Conservation (phyloP, 2,329 filamentous ascomycete genomes). For the Ophiostoma sp. region DNA sequence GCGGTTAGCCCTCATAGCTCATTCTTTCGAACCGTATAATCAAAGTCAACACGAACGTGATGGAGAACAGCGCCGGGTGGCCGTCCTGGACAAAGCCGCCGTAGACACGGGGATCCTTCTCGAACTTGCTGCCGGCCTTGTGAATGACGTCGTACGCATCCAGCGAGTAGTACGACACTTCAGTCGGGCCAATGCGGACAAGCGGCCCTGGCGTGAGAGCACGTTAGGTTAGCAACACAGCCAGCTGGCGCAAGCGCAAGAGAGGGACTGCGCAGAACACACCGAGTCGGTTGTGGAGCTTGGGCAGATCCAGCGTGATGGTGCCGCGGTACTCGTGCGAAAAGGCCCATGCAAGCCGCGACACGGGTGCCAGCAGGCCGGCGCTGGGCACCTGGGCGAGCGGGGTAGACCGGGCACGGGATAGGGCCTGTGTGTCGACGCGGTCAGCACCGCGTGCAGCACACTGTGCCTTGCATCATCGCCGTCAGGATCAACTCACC, state of each 20-base stretch:
- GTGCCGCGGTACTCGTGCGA: constrained; percentile 18
- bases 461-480: neutral
- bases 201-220: neutral
- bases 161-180: constrained; percentile 22
- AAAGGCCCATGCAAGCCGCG: constrained; percentile 21
- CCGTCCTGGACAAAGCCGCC: constrained; percentile 24
- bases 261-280: neutral
- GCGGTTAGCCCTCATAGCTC: neutral
- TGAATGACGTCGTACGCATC: constrained; percentile 21
- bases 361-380: constrained; percentile 15
- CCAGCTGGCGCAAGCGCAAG: neutral
- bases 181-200: constrained; percentile 22
- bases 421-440: neutral
- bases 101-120: constrained; percentile 22
- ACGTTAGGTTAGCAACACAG: neutral
- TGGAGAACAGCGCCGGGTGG: constrained; percentile 19
- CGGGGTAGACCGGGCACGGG: neutral
- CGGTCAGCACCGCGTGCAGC: neutral
- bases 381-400: constrained; percentile 16
- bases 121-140: constrained; percentile 19
- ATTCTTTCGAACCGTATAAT: neutral
- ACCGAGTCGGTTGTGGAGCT: constrained; percentile 16
- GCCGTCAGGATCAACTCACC: neutral
- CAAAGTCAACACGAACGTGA: constrained; percentile 10
- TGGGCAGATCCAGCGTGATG: constrained; percentile 21